Base-by-base conservation (phyloP, 2,329 filamentous ascomycete genomes). In the Sporothrix mexicana region DNA sequence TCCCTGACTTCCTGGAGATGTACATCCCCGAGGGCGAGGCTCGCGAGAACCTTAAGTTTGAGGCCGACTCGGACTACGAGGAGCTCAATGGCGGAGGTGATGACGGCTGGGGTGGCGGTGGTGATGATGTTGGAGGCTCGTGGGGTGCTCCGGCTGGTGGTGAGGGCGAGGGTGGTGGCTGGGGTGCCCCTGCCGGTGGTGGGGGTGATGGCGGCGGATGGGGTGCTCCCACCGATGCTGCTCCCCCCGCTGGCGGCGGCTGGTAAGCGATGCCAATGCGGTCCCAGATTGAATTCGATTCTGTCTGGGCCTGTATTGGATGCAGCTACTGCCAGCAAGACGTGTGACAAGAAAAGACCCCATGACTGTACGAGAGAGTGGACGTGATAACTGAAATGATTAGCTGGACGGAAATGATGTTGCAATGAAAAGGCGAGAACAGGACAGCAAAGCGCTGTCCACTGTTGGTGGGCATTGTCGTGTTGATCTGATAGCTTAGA, bases 1-100 rank as follows among this genome's bases (percentile, higher is more conserved):
- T 99, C 36, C 96, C 96, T 0, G 92, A 97, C 0, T 98, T 98
- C 79, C 87, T 98, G 0, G 79, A 91, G 76, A 76, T 84, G 0
- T 90, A 88, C 79, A 82, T 89, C 72, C 91, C 92, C 0, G 86
- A 91, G 73, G 86, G 87, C 1, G 83, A 82, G 0, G 81, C 84
- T 0, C 79, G 80, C 0, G 78, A 81, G 17, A 83, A 87, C 23
- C 81, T 87, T 23, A 85, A 86, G 76, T 88, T 88, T 66, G 88
- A 89, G 77, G 85, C 85, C 0, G 87, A 88, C 69, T 87, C 85
- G 0, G 86, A 88, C 75, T 88, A 83, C 51, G 86, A 88, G 64
- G 81, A 69, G 20, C 73, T 70, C 7, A 57, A 25, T 15, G 73
- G 66, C 8, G 78, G 74, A 45, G 77, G 72, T 6, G 74, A 64